Percentiles rank a stretch among this genome's conserved stretches.
These are phyloP conservation scores for Agarophyton chilense DNA, from an alignment of 23 red algal genomes.

Conservation along the genomic window DNA sequence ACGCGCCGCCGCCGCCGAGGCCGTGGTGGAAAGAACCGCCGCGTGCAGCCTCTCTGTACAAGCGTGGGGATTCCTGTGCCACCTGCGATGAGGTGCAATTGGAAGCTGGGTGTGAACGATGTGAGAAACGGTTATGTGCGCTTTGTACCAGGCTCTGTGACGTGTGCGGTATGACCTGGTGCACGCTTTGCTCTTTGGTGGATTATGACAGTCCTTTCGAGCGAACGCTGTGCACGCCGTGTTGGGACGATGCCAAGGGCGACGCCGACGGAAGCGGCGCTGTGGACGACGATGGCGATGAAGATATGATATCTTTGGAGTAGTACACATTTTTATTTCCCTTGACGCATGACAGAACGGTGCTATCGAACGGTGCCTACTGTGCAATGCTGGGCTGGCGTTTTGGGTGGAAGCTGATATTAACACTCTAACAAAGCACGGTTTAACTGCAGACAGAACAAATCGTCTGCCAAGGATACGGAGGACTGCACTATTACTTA, in stretches of 20 bases:
- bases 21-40: slow-evolving; percentile 27
- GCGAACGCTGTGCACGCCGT: slow-evolving; percentile 13
- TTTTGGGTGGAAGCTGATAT: not conserved
- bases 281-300: not conserved
- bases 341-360: not conserved
- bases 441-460: not conserved
- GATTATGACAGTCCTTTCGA: slow-evolving; percentile 29
- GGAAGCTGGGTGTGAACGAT: slow-evolving; percentile 17
- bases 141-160: slow-evolving; percentile 30
- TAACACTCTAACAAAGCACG: not conserved
- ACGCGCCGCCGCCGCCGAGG: slow-evolving; percentile 8
- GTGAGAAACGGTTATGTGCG: slow-evolving; percentile 17
- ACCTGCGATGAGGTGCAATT: not conserved
- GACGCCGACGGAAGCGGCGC: not conserved
- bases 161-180: slow-evolving; percentile 35
- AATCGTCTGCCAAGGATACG: not conserved
- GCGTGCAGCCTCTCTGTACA: slow-evolving; percentile 5
- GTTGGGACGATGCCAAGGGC: slow-evolving; percentile 4
- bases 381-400: too few species aligned
- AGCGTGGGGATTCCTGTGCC: not conserved
- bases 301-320: slow-evolving; percentile 25
- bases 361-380: too few species aligned
- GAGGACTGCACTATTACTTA: too few species aligned
- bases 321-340: not conserved
- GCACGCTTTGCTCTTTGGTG: slow-evolving; percentile 8